Base-by-base conservation (phyloP, 2,329 filamentous ascomycete species). In the Teratosphaeriaceae sp. region DNA sequence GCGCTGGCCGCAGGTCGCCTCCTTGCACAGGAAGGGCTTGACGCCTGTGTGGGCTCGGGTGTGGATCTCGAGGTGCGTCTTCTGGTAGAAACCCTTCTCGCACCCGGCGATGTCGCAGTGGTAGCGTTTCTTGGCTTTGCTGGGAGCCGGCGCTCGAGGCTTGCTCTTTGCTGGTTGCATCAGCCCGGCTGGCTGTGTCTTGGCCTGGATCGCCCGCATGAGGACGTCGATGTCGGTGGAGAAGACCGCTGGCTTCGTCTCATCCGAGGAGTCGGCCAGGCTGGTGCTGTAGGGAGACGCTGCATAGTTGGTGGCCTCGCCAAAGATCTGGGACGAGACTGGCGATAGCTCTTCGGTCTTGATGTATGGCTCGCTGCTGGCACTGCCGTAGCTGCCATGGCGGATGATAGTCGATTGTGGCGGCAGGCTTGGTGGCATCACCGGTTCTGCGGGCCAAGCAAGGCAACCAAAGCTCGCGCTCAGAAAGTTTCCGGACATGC, bases 21-120 rank as follows among this genome's bases (percentile, higher is more conserved):
- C 76, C 50, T 79, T 81, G 69, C 88, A 94, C 16, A 94, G 84
- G 62, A 90, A 96, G 47, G 90, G 90, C 62, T 88, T 92, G 42
- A 85, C 80, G 13, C 92, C 92, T 2, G 87, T 95, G 65, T 98
- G 92, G 3, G 85, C 83, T 51, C 89, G 78, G 35, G 79, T 81
- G 63, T 98, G 92, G 38, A 94, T 96, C 48, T 92, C 85, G 9
- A 96, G 75, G 56, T 97, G 90, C 1, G 89, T 95, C 67, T 90
- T 94, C 61, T 97, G 90, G 46, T 79, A 80, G 64, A 96, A 97
- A 48, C 76, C 80, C 70, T 92, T 94, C 54, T 74, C 72, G 64
- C 90, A 97, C 30, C 78, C 78, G 6, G 80, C 75, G 29, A 88
- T 74, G 16, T 74, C 76, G 66, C 92, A 98, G 15, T 76, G 68